Percentiles rank a stretch among this genome's conserved stretches.
phyloP scores from a whole-genome alignment of 371 early-diverging fungal genomes.

The Mortierella polycephala region DNA sequence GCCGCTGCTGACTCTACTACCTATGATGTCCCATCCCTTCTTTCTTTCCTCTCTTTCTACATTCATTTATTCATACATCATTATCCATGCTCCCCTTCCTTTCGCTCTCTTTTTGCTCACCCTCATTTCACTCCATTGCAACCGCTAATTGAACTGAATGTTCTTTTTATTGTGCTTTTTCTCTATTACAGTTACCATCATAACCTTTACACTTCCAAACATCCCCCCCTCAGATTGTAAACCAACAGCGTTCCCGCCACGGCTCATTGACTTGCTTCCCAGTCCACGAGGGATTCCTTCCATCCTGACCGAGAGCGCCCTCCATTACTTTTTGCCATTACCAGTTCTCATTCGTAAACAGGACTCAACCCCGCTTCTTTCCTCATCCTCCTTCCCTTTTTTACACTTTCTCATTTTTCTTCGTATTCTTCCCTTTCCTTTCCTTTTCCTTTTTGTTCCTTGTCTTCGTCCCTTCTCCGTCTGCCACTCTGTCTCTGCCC shows the following conservation, averaged over 20 bases:
- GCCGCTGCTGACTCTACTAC: not conserved
- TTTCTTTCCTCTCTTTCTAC: not conserved
- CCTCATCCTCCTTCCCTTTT: not conserved
- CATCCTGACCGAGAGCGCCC: too few relatives aligned
- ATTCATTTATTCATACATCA: not conserved
- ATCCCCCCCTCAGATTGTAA: too few relatives aligned
- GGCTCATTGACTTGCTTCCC: too few relatives aligned
- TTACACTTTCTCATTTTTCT: not conserved
- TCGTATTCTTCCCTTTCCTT: not conserved
- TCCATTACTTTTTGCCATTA: not conserved
- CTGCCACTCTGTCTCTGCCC: conserved; percentile 1
- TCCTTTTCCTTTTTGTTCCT: conserved; percentile 1
- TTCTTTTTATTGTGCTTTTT: too few relatives aligned
- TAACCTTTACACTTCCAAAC: too few relatives aligned
- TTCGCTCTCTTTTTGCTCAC: not conserved
- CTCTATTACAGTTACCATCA: too few relatives aligned
- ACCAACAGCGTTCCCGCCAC: too few relatives aligned
- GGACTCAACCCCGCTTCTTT: not conserved
- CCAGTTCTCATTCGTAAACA: not conserved
- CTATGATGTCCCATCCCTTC: not conserved
- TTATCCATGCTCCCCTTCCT: not conserved
- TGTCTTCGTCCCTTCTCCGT: conserved; percentile 5
- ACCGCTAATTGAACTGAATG: too few relatives aligned
- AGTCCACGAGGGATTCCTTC: too few relatives aligned
- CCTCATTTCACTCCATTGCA: not conserved